These are phyloP conservation scores for Penicillium subrubescens DNA, from an alignment of 495 filamentous ascomycete genomes.

Conservation along the genomic window DNA sequence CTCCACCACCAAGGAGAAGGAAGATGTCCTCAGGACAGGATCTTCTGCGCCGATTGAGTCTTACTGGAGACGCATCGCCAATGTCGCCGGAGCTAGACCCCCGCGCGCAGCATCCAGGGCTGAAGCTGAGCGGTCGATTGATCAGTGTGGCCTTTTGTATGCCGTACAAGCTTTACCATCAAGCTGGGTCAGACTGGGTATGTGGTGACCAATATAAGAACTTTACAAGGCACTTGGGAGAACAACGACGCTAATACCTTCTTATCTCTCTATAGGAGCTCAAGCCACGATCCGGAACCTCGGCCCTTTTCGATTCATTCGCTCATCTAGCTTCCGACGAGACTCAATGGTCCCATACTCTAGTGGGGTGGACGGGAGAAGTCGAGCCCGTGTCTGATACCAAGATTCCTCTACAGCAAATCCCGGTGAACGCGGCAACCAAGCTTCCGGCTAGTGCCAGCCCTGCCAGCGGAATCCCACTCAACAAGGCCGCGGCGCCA, in stretches of 20 bases:
- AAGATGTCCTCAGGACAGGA: constrained; percentile 60
- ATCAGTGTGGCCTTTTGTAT: constrained; percentile 88
- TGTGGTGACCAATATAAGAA: constrained; percentile 20
- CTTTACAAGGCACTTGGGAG: not conserved
- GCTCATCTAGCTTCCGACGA: constrained; percentile 76
- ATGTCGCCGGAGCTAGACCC: constrained; percentile 58
- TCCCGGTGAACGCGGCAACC: constrained; percentile 31
- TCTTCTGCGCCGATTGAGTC: constrained; percentile 64
- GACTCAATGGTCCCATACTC: constrained; percentile 78
- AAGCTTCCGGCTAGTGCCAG: constrained; percentile 26
- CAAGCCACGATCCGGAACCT: constrained; percentile 76
- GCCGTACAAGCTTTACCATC: constrained; percentile 71
- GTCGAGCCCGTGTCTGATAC: constrained; percentile 58
- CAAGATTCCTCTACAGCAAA: constrained; percentile 36
- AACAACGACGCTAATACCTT: not conserved
- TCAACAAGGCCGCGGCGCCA: constrained; percentile 70
- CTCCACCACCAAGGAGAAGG: constrained; percentile 48
- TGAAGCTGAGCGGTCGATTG: constrained; percentile 76
- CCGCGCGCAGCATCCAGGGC: constrained; percentile 61
- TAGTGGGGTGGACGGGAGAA: constrained; percentile 93
- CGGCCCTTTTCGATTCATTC: constrained; percentile 86
- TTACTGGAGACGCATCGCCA: constrained; percentile 40
- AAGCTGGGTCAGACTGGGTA: constrained; percentile 75
- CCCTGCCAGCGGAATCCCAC: constrained; percentile 15
- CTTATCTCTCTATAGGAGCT: constrained; percentile 35